Evolutionary conservation across 164 flowering plant genomes (phyloP), one percentile per base, ranked within the genome.

Genomic region (Magnolia officinalis): DNA sequence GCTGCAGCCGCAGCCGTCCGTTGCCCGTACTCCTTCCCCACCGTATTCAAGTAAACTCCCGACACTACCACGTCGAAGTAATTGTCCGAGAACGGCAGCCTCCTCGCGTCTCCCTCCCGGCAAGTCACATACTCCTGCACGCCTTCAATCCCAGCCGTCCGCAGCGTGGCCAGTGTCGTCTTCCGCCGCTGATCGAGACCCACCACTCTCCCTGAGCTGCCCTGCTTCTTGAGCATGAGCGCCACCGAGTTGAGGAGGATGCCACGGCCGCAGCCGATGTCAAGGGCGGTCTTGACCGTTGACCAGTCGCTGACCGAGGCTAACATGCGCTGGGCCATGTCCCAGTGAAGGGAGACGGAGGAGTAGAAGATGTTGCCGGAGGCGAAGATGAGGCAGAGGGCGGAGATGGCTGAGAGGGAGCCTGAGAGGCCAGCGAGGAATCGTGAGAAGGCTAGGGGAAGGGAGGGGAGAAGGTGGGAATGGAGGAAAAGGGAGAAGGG

Each of bases 51-150:
- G 75, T 86, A 90, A 78, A 83, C 90, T 0, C 83, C 94, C 31
- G 98, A 95, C 18, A 92, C 96, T 80, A 95, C 98, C 81, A 89
- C 98, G 76, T 95, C 97, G 80, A 95, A 95, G 82, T 88, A 92
- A 76, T 85, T 83, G 74, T 93, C 96, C 2, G 81, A 82, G 79
- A 95, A 95, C 2, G 98, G 98, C 29, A 95, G 82, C 20, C 89
- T 81, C 70, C 98, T 76, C 16, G 91, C 90, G 79, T 95, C 98
- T 1, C 98, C 98, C 51, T 92, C 91, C 70, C 93, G 79, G 82
- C 93, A 93, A 61, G 98, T 95, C 67, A 95, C 98, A 74, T 93
- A 92, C 80, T 93, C 98, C 77, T 88, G 91, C 0, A 94, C 98
- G 1, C 98, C 97, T 80, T 92, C 98, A 16, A 88, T 70, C 24